Percentiles rank a stretch among this genome's conserved stretches.
These are phyloP conservation scores for Sugiyamaella grinbergsii DNA, from an alignment of 1,139 yeast species.

Conservation along the genomic window DNA sequence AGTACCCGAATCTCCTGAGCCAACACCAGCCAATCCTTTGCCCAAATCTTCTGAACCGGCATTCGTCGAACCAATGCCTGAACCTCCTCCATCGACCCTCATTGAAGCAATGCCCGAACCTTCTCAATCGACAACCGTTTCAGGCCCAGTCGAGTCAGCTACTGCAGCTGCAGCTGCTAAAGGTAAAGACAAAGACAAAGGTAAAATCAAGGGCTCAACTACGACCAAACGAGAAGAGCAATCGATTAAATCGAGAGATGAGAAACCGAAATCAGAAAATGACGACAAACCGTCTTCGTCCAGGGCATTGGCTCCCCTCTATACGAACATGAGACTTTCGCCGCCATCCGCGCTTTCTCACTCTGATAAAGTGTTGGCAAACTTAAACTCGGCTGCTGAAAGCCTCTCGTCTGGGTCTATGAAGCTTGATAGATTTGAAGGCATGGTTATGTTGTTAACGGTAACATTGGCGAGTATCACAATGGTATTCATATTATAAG, in stretches of 20 bases:
- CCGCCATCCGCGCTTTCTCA: conserved; percentile 13
- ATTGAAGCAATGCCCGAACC: background rate
- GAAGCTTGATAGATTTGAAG: background rate
- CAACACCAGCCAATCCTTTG: too few relatives aligned
- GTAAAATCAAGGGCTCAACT: background rate
- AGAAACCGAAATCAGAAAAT: background rate
- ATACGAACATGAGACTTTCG: conserved; percentile 11
- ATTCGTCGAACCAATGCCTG: too few relatives aligned
- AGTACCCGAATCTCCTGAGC: too few relatives aligned
- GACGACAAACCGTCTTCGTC: background rate
- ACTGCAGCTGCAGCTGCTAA: background rate
- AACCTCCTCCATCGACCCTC: background rate
- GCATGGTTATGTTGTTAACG: background rate
- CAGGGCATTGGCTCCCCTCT: background rate
- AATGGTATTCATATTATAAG: background rate
- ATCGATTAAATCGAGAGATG: conserved; percentile 5
- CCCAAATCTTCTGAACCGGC: too few relatives aligned
- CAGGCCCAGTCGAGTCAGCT: background rate
- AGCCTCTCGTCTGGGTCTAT: conserved; percentile 5
- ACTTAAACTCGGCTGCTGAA: conserved; percentile 4
- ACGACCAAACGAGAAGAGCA: background rate
- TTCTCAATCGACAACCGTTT: background rate
- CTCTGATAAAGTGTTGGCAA: conserved; percentile 5
- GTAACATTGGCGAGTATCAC: conserved; percentile 1
- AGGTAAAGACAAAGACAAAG: background rate